Evolutionary conservation across 2,329 filamentous ascomycete species (phyloP), one percentile per base, ranked within the genome.

Genomic region (Neofusicoccum cordaticola): DNA sequence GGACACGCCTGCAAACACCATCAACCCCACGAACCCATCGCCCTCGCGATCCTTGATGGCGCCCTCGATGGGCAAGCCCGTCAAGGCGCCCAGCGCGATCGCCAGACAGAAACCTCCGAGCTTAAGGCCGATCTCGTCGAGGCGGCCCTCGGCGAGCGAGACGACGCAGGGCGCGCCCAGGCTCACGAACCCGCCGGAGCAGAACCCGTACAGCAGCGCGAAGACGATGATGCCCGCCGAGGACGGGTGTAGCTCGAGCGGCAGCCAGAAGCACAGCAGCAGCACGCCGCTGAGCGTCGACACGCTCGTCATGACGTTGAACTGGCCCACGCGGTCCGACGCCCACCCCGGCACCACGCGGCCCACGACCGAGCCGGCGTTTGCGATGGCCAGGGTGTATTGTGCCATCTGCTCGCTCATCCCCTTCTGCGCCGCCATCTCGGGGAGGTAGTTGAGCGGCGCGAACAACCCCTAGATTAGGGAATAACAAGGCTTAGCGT

Each of bases 371-470:
- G 77, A 79, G 1, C 75, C 76, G 5, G 73, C 78, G 47, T 80
- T 81, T 39, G 79, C 66, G 31, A 79, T 75, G 1, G 77, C 69
- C n/a, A 80, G 73, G 22, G 79, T 70, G 61, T 75, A 74, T 56
- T 69, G 70, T 9, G 86, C 85, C 1, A 90, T 74, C 0, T 83
- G 79, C 2, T 79, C 69, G 66, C 78, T 75, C 1, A 84, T 81
- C 66, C 90, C 84, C 0, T 78, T 76, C 0, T 79, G 72, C 35
- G 39, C 58, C 2, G 86, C 87, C 70, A 88, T 90, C 0, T 84
- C 79, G 11, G 87, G 85, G 31, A 81, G 70, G 71, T 81, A 83
- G 72, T 82, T 82, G 70, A 83, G 82, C 0, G 81, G 80, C 62
- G 79, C 78, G 67, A 82, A 82, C 11, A 83, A 70, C 0, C 80